phyloP scores from a whole-genome alignment of 805 yeast species.

The Cyberlindnera euphorbiiphila region DNA sequence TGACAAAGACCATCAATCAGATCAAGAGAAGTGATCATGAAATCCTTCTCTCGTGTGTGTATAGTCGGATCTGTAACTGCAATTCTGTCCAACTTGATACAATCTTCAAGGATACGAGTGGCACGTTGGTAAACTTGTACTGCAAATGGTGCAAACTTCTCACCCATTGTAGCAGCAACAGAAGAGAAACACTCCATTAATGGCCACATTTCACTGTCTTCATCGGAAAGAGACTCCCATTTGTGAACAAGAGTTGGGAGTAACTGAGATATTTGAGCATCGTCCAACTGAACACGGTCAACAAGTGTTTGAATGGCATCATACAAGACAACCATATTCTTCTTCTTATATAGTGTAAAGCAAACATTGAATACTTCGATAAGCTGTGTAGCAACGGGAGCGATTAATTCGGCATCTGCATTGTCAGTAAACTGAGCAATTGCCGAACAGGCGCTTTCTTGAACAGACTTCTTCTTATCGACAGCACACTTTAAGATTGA shows the following conservation, averaged over 20 bases:
- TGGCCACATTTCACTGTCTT: slow-evolving; percentile 87
- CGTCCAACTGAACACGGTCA: slow-evolving; percentile 61
- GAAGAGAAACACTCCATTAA: slow-evolving; percentile 88
- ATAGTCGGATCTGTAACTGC: slow-evolving; percentile 62
- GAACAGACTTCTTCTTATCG: slow-evolving; percentile 89
- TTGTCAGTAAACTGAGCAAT: slow-evolving; percentile 79
- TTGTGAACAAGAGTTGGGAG: slow-evolving; percentile 79
- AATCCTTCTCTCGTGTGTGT: slow-evolving; percentile 84
- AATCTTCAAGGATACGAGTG: slow-evolving; percentile 58
- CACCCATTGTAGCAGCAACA: slow-evolving; percentile 84
- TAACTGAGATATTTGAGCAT: slow-evolving; percentile 53
- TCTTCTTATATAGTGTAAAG: slow-evolving; percentile 73
- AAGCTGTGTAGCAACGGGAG: slow-evolving; percentile 57
- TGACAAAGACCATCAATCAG: slow-evolving; percentile 90
- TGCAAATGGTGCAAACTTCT: slow-evolving; percentile 83
- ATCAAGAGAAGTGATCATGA: slow-evolving; percentile 83
- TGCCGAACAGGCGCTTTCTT: slow-evolving; percentile 89
- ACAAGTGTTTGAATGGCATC: slow-evolving; percentile 90
- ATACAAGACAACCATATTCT: slow-evolving; percentile 75
- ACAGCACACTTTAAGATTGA: slow-evolving; percentile 71
- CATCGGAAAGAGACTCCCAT: slow-evolving; percentile 75
- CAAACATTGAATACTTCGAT: slow-evolving; percentile 69
- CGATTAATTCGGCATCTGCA: slow-evolving; percentile 59
- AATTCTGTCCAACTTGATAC: slow-evolving; percentile 63
- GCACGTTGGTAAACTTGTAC: slow-evolving; percentile 81